phyloP scores from a whole-genome alignment of 164 flowering plant genomes.

The Taxillus chinensis region DNA sequence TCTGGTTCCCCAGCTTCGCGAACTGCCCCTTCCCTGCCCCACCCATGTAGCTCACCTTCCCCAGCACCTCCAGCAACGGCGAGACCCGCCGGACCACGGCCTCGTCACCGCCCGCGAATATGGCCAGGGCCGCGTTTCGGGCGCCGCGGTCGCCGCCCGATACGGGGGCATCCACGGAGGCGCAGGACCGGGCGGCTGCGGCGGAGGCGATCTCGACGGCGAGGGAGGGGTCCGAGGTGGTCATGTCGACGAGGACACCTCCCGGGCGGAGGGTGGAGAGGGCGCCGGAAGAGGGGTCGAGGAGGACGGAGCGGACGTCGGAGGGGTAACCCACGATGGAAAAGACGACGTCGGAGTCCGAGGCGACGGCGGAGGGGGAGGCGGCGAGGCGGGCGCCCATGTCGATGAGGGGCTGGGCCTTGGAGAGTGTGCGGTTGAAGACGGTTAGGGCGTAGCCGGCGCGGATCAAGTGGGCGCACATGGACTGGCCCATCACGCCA shows the following conservation, averaged over 20 bases:
- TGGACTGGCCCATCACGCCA: conserved; percentile 90
- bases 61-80: conserved; percentile 59
- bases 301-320: conserved; percentile 77
- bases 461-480: conserved; percentile 74
- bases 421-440: conserved; percentile 87
- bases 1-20: conserved; percentile 80
- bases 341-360: conserved; percentile 84
- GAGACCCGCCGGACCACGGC: conserved; percentile 22
- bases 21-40: conserved; percentile 74
- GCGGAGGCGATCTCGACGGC: conserved; percentile 50
- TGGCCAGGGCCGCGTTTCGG: conserved; percentile 50
- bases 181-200: conserved; percentile 41
- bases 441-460: conserved; percentile 85
- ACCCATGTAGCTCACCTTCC: conserved; percentile 85
- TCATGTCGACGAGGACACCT: conserved; percentile 78
- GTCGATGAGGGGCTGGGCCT: conserved; percentile 68
- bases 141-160: conserved; percentile 97
- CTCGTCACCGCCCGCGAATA: conserved; percentile 86
- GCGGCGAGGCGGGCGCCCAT: conserved; percentile 61
- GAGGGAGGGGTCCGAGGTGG: conserved; percentile 90
- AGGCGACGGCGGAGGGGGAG: conserved; percentile 64
- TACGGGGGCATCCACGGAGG: conserved; percentile 79
- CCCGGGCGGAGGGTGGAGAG: conserved; percentile 55
- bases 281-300: conserved; percentile 56
- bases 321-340: conserved; percentile 95